Base-by-base conservation (phyloP, 305 asterid species). In the Fraxinus angustifolia region DNA sequence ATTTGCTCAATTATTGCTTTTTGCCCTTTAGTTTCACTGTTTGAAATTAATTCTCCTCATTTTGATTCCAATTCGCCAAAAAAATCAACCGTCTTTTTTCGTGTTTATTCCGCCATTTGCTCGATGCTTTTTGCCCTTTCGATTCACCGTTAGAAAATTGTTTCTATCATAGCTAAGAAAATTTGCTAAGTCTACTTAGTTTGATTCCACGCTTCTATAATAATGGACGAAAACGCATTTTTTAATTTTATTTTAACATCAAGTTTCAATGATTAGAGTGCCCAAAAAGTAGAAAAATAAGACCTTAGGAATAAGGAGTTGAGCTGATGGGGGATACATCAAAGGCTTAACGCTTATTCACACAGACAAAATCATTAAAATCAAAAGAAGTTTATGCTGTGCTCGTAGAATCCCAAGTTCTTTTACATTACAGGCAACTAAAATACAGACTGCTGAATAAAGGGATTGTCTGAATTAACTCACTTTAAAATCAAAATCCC, bases 401-500 rank as follows among this genome's bases (percentile, higher is more conserved):
- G 73, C 75, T 73, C 74, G 30, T 79, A 71, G 76, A 62, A 76
- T 48, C 53, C 82, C 17, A 36, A 79, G 34, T 23, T 53, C 28
- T 60, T 81, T 72, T 26, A 35, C 19, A n/a, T 17, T 34, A 50
- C 72, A 17, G 70, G 73, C 33, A 80, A 77, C 80, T 56, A 60
- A 58, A 77, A 23, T 42, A 28, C n/a, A 85, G 45, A 71, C 67
- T 35, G 74, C 75, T 21, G 40, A 26, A 76, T 8, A 34, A 33
- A 50, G 31, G 33, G 23, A 28, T 73, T 31, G 68, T 71, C 76
- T 38, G 34, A 77, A 73, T 38, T 21, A 16, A 73, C 30, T 26
- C 80, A 84, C 75, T 71, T 71, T 28, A 42, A 30, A 53, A 42
- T 75, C 62, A 80, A 26, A 74, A 30, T 21, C 71, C 72, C 33